These are phyloP conservation scores for Pythium aquatile DNA, from an alignment of 352 stramenopile species.

Conservation along the genomic window DNA sequence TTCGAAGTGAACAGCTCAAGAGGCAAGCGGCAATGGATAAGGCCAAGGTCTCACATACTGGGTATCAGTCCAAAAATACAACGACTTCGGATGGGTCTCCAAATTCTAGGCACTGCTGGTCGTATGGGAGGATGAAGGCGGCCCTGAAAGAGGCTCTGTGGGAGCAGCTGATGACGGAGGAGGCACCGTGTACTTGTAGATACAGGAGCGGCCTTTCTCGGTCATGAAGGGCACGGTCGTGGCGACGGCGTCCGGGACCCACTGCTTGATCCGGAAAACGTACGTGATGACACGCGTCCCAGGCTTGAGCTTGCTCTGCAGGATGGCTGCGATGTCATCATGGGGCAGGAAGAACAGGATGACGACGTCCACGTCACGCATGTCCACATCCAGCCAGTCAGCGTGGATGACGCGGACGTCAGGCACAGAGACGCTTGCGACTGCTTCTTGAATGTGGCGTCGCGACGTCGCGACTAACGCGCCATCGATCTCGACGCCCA, in stretches of 20 bases:
- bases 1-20: background rate
- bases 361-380: conserved; percentile 45
- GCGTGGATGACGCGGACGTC: conserved; percentile 39
- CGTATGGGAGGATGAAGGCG: background rate
- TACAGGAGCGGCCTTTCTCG: conserved; percentile 37
- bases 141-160: background rate
- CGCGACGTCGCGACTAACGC: conserved; percentile 48
- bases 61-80: conserved; percentile 6
- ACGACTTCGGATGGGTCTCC: background rate
- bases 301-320: conserved; percentile 36
- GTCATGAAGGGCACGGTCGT: conserved; percentile 66
- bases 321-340: conserved; percentile 33
- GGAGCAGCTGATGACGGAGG: background rate
- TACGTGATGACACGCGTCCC: conserved; percentile 63
- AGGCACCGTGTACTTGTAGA: conserved; percentile 53
- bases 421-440: conserved; percentile 12
- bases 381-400: conserved; percentile 56
- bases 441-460: conserved; percentile 16
- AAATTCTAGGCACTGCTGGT: conserved; percentile 5
- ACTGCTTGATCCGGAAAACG: conserved; percentile 64
- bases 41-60: background rate
- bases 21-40: background rate
- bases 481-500: conserved; percentile 58
- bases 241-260: conserved; percentile 38
- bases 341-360: conserved; percentile 72